Base-by-base conservation (phyloP, 2,329 filamentous ascomycete genomes). In the Cytospora leucostoma region DNA sequence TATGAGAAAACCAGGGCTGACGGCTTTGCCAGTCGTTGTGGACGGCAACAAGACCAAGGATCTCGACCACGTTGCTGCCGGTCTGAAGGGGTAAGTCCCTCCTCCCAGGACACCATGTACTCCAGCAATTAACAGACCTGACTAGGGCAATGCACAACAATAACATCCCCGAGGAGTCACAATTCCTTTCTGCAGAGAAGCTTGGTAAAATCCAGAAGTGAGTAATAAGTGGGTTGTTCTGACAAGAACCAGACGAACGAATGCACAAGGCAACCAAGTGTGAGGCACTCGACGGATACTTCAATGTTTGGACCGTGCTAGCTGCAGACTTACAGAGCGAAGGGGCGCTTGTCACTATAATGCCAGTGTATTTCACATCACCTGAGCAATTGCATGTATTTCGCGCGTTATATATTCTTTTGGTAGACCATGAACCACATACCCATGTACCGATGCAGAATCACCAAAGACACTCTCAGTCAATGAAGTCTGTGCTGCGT, bases 81-180 rank as follows among this genome's bases (percentile, higher is more conserved):
- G 80, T 19, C 75, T 83, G 15, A 83, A 83, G 74, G 80, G 81
- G 79, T 83, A 71, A 70, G 80, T 74, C 13, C 32, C 11, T 8
- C 2, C 3, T 19, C 53, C 67, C 21, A 68, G 69, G 33, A 65
- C 71, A 32, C 11, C 7, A 8, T 19, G 10, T 3, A 44, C 15
- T 6, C 1, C n/a, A 27, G 11, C 2, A 11, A 13, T 15, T 10
- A 13, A 38, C 35, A 76, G 59, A 76, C 70, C 49, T 6, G 32
- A 1, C 0, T 13, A 80, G 78, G 7, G 80, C 83, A 17, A 65
- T 84, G 37, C 83, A 82, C 58, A 86, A 86, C 70, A 82, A 82
- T n/a, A 81, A 82, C 4, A 79, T 81, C 5, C 83, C 82, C 0
- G 78, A 83, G 0, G 82, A 84, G 72, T 82, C 82, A 4, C 86